Conservation (phyloP, 2,329 filamentous ascomycete genomes). For the Epichloe festucae region DNA sequence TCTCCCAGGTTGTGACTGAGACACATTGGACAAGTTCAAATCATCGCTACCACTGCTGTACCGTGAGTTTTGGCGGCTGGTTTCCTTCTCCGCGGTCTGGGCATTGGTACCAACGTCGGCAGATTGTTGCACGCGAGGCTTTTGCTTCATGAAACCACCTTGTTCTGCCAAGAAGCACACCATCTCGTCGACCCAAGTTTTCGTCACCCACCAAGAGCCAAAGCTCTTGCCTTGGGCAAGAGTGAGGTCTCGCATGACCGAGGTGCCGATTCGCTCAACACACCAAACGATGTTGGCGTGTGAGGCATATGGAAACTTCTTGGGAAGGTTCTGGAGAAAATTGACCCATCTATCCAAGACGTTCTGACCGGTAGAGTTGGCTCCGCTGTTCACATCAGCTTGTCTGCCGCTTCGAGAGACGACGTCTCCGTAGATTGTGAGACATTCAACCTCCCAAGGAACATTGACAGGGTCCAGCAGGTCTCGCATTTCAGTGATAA, state of each 20-base stretch:
- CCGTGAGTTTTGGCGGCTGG: constrained; percentile 22
- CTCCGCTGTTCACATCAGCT: constrained; percentile 13
- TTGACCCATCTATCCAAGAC: constrained; percentile 68
- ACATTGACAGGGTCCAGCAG: constrained; percentile 57
- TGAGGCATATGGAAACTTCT: constrained; percentile 60
- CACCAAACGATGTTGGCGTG: constrained; percentile 64
- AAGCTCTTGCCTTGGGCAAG: constrained; percentile 68
- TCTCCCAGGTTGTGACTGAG: constrained; percentile 34
- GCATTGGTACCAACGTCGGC: constrained; percentile 18
- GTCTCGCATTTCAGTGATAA: constrained; percentile 54
- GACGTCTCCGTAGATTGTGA: constrained; percentile 47
- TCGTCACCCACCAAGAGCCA: constrained; percentile 89
- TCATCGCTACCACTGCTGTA: constrained; percentile 35
- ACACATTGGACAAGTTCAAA: constrained; percentile 28
- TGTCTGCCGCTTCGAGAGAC: constrained; percentile 32
- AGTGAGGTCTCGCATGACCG: constrained; percentile 70
- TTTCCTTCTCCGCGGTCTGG: constrained; percentile 23
- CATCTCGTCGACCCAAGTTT: constrained; percentile 94
- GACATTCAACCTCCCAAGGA: constrained; percentile 49
- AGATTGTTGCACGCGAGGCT: constrained; percentile 21
- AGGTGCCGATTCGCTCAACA: constrained; percentile 61
- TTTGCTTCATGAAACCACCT: constrained; percentile 69
- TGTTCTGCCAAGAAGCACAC: constrained; percentile 78
- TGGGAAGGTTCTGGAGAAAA: constrained; percentile 56
- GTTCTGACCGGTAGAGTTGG: constrained; percentile 37